Base-by-base conservation (phyloP, 345 rosid species). In the Noccaea bulbosa region DNA sequence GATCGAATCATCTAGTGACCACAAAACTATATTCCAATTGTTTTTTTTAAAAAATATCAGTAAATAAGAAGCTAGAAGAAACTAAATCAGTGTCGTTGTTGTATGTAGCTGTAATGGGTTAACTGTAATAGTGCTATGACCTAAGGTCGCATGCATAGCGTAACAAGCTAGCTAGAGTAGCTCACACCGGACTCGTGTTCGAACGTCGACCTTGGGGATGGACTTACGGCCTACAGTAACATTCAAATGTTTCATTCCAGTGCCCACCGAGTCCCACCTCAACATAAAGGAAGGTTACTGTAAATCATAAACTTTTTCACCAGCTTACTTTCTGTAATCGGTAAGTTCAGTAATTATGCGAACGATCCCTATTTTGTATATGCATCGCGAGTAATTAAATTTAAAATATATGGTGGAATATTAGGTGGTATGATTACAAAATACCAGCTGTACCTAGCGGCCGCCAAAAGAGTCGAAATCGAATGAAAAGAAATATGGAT, bases 391-490 rank as follows among this genome's bases (percentile, higher is more conserved):
- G 47, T 57, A 45, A 56, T 14, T 20, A 20, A 4, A 24, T 5
- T 5, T 10, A 11, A 58, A 4, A 22, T 6, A 58, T 20, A 2
- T 70, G 54, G 46, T 62, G 62, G 76, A 52, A 65, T 72, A 65
- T 72, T 48, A 56, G 77, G 71, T 73, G 43, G 55, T 48, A 47
- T 48, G 53, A 65, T 56, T 39, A 56, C 51, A 48, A 2, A 65
- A 6, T 56, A 16, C 51, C 65, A 73, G 77, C 71, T 73, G 66
- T 3, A 2, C 30, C 4, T 73, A 56, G 41, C 66, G 6, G 71
- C 71, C 52, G 60, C 77, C 71, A 73, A 65, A 73, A 56, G 60
- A 47, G 68, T 70, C 34, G 65, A 54, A 10, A 44, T 72, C 65
- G 41, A 46, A 47, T 62, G 1, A 8, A 37, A 35, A 51, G 10